phyloP scores from a whole-genome alignment of 2,329 filamentous ascomycete genomes.

The Emydomyces testavorans region DNA sequence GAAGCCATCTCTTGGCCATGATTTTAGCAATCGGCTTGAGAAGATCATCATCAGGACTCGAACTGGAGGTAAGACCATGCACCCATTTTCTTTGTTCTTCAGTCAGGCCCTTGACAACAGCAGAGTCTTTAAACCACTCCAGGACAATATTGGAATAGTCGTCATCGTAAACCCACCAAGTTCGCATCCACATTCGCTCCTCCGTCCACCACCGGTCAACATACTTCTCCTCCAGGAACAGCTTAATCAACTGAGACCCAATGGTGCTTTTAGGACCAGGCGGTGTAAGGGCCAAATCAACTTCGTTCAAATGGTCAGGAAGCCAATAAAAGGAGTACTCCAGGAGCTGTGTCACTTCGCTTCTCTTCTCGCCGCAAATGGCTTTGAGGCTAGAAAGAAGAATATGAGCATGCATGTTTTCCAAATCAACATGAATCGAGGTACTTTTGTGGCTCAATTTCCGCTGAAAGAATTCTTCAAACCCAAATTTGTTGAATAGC shows the following conservation, averaged over 20 bases:
- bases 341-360: constrained; percentile 1
- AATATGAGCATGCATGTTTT: constrained; percentile 14
- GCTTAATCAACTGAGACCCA: constrained; percentile 19
- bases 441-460: constrained; percentile 19
- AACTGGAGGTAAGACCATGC: constrained; percentile 21
- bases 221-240: constrained; percentile 18
- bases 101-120: constrained; percentile 19
- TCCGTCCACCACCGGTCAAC: constrained; percentile 20
- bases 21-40: constrained; percentile 17
- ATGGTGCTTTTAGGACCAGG: constrained; percentile 18
- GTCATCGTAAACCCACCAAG: constrained; percentile 18
- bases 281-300: constrained; percentile 18
- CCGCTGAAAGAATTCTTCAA: constrained; percentile 21
- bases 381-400: constrained; percentile 12
- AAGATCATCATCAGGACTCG: constrained; percentile 21
- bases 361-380: constrained; percentile 6
- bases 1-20: constrained; percentile 19
- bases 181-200: constrained; percentile 14
- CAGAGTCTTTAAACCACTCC: constrained; percentile 23
- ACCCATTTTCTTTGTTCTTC: constrained; percentile 20
- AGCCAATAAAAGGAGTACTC: constrained; percentile 11
- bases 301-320: constrained; percentile 15
- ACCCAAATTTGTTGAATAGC: constrained; percentile 21
- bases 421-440: constrained; percentile 18
- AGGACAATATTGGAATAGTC: constrained; percentile 13